phyloP scores from a whole-genome alignment of 1,139 yeast genomes.

The Saccharomyces hybrid region DNA sequence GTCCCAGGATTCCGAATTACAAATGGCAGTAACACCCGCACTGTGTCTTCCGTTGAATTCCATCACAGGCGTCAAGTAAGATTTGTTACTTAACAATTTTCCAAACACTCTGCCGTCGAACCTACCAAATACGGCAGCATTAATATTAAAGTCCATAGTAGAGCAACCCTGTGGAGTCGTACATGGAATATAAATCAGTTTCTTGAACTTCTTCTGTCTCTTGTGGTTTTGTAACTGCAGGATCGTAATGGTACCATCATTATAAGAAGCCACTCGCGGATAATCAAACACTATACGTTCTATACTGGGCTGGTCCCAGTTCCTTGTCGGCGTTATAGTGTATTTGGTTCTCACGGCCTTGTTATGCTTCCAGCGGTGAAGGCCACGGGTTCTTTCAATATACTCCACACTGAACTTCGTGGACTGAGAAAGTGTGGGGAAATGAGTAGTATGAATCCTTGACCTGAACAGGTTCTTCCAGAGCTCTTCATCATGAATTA shows the following conservation, averaged over 20 bases:
- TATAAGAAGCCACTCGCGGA: constrained; percentile 33
- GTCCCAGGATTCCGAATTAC: constrained; percentile 18
- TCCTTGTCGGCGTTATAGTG: constrained; percentile 22
- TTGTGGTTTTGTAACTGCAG: constrained; percentile 27
- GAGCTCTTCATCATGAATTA: constrained; percentile 50
- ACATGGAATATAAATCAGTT: constrained; percentile 33
- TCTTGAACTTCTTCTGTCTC: constrained; percentile 20
- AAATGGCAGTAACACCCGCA: constrained; percentile 35
- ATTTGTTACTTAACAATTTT: constrained; percentile 34
- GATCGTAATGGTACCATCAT: constrained; percentile 33
- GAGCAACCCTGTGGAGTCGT: constrained; percentile 36
- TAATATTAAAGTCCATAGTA: constrained; percentile 31
- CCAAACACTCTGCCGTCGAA: constrained; percentile 40
- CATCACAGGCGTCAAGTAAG: constrained; percentile 34
- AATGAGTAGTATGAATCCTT: constrained; percentile 40
- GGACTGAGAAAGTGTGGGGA: constrained; percentile 53
- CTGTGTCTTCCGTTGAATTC: constrained; percentile 32
- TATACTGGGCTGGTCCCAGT: constrained; percentile 26
- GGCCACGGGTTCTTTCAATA: constrained; percentile 39
- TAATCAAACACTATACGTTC: constrained; percentile 31
- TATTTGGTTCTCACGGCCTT: constrained; percentile 33
- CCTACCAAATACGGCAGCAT: constrained; percentile 39
- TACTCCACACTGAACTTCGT: constrained; percentile 51
- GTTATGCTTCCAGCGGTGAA: constrained; percentile 50
- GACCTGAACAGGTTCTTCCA: constrained; percentile 54